phyloP scores from a whole-genome alignment of 2,329 filamentous ascomycete species.

The Neoscytalidium dimidiatum region DNA sequence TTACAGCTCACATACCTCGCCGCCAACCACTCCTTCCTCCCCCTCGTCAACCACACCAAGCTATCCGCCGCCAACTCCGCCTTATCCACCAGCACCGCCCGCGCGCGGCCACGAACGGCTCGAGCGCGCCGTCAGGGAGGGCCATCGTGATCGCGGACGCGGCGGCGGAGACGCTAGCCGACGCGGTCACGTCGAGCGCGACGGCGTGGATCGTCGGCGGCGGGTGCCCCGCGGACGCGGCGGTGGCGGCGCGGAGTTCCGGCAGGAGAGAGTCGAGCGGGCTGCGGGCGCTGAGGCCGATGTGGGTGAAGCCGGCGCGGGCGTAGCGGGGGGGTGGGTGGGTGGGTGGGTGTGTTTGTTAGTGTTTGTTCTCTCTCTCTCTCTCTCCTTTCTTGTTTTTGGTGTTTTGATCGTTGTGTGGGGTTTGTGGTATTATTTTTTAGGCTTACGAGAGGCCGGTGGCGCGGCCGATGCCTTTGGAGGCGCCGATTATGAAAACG shows the following conservation, averaged over 20 bases:
- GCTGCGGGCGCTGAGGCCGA: slow-evolving; percentile 58
- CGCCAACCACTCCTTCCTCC: slow-evolving; percentile 48
- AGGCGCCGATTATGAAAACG: slow-evolving; percentile 58
- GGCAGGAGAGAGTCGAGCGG: slow-evolving; percentile 40
- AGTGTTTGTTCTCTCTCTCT: too few relatives aligned
- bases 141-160: too few relatives aligned
- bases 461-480: slow-evolving; percentile 56
- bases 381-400: too few relatives aligned
- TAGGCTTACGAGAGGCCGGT: slow-evolving; percentile 49
- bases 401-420: too few relatives aligned
- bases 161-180: too few relatives aligned
- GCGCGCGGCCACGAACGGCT: neutral
- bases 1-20: slow-evolving; percentile 48
- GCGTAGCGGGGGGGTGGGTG: too few relatives aligned
- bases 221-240: slow-evolving; percentile 21
- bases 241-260: slow-evolving; percentile 40
- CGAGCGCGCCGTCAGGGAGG: slow-evolving; percentile 33
- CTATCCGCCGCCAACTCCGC: slow-evolving; percentile 9
- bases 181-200: neutral
- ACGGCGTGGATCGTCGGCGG: slow-evolving; percentile 45
- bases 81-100: slow-evolving; percentile 8
- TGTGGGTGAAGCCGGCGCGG: slow-evolving; percentile 52
- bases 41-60: slow-evolving; percentile 36
- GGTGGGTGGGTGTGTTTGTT: too few relatives aligned
- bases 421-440: too few relatives aligned